Percentiles rank a stretch among this genome's conserved stretches.
These are phyloP conservation scores for Neonectria punicea DNA, from an alignment of 2,329 filamentous ascomycete genomes.

Conservation along the genomic window DNA sequence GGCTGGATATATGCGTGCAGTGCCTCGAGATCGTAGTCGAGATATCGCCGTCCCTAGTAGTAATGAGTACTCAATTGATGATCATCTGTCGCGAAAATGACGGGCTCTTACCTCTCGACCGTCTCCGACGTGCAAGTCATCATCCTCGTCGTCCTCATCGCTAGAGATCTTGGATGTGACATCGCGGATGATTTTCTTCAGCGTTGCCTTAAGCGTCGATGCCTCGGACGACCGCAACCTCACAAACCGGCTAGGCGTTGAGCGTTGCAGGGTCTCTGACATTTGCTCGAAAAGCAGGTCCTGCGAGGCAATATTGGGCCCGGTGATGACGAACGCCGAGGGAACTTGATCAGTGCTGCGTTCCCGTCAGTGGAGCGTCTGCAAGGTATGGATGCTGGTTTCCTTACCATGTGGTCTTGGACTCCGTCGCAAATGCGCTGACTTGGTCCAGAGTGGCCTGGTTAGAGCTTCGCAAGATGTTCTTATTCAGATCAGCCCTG, in stretches of 20 bases:
- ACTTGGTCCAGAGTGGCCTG: slow-evolving; percentile 69
- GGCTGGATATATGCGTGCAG: slow-evolving; percentile 69
- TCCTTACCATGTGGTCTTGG: slow-evolving; percentile 47
- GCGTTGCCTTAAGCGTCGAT: slow-evolving; percentile 76
- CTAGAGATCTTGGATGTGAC: slow-evolving; percentile 61
- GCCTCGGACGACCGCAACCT: slow-evolving; percentile 76
- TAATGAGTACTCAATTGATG: slow-evolving; percentile 25
- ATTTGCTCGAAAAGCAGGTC: slow-evolving; percentile 79
- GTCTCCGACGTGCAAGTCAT: slow-evolving; percentile 59
- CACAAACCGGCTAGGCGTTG: slow-evolving; percentile 67
- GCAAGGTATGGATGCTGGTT: not conserved
- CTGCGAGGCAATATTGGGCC: slow-evolving; percentile 81
- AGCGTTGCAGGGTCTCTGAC: slow-evolving; percentile 62
- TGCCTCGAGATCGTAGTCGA: slow-evolving; percentile 83
- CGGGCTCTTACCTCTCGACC: slow-evolving; percentile 57
- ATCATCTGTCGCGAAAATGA: not conserved
- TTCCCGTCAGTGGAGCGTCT: slow-evolving; percentile 27
- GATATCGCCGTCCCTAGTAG: slow-evolving; percentile 68
- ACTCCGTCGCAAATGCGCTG: slow-evolving; percentile 62
- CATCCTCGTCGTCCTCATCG: slow-evolving; percentile 71
- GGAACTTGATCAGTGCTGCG: slow-evolving; percentile 64
- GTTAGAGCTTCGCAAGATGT: slow-evolving; percentile 69
- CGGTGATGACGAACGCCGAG: slow-evolving; percentile 78
- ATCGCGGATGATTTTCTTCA: slow-evolving; percentile 79
- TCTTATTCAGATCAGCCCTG: slow-evolving; percentile 48